Percentiles rank a stretch among this genome's conserved stretches.
These are phyloP conservation scores for Thalassiosira livingstoniorum DNA, from an alignment of 352 stramenopile genomes.

Conservation along the genomic window DNA sequence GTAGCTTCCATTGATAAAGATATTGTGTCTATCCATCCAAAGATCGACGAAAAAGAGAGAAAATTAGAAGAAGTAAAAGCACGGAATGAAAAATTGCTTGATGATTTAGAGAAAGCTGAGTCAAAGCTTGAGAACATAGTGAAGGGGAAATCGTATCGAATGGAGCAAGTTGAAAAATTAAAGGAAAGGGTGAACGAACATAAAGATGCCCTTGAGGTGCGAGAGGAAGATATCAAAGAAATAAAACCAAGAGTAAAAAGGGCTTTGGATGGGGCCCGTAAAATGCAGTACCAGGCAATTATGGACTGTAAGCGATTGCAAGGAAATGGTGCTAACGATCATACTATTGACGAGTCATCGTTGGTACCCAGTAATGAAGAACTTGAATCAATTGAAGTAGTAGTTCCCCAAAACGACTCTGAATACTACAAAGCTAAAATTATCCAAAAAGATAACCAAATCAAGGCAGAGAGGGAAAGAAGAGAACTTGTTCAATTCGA, in stretches of 20 bases:
- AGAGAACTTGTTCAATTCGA: slow-evolving; percentile 66
- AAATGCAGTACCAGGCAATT: slow-evolving; percentile 36
- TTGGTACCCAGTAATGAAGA: slow-evolving; percentile 69
- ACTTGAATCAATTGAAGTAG: slow-evolving; percentile 69
- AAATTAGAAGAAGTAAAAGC: slow-evolving; percentile 68
- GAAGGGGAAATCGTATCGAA: slow-evolving; percentile 45
- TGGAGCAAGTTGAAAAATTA: slow-evolving; percentile 73
- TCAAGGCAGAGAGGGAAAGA: slow-evolving; percentile 68
- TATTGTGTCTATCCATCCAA: slow-evolving; percentile 61
- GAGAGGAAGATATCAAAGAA: slow-evolving; percentile 57
- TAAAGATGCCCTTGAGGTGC: slow-evolving; percentile 59
- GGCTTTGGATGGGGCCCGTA: slow-evolving; percentile 52
- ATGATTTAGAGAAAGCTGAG: slow-evolving; percentile 72
- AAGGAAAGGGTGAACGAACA: slow-evolving; percentile 73
- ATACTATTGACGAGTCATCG: slow-evolving; percentile 30
- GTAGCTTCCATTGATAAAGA: slow-evolving; percentile 46
- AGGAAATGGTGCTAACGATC: slow-evolving; percentile 23
- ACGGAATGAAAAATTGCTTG: slow-evolving; percentile 75
- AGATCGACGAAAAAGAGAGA: slow-evolving; percentile 56
- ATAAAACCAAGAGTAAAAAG: slow-evolving; percentile 46
- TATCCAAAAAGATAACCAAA: slow-evolving; percentile 54
- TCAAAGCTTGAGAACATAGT: slow-evolving; percentile 66
- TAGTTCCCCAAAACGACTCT: slow-evolving; percentile 39
- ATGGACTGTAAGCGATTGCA: slow-evolving; percentile 40
- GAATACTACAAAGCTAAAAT: slow-evolving; percentile 70